Evolutionary conservation across 139 green algal genomes (phyloP).

Genomic region (Coelastrella sp.): DNA sequence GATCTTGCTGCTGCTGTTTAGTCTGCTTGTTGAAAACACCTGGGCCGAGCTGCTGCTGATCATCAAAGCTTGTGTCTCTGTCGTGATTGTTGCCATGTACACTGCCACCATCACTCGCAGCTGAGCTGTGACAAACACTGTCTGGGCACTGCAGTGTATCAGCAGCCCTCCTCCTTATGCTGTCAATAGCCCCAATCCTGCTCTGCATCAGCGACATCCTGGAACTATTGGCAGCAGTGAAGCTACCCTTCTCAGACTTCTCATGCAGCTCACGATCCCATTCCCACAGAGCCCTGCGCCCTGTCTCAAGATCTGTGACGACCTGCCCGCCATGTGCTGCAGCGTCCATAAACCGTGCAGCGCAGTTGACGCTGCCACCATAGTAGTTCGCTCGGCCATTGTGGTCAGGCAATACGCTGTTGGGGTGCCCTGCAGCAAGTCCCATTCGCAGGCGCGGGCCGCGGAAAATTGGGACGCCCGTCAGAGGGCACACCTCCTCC

Average conservation of each 20-base stretch:
- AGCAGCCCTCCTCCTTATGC: not conserved
- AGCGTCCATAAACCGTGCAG: conserved; percentile 28
- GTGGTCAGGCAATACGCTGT: conserved; percentile 56
- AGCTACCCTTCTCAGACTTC: too few relatives aligned
- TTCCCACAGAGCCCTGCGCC: not conserved
- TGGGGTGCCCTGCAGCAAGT: conserved; percentile 56
- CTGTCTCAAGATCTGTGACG: not conserved
- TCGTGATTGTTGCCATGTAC: not conserved
- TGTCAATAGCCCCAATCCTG: not conserved
- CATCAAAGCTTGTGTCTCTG: not conserved
- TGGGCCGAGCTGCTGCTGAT: not conserved
- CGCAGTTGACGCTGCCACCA: not conserved
- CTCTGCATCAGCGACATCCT: not conserved
- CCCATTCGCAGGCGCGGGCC: conserved; percentile 62
- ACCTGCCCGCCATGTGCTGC: conserved; percentile 36
- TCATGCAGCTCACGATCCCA: not conserved
- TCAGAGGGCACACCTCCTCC: not conserved
- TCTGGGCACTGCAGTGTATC: too few relatives aligned
- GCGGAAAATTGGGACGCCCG: conserved; percentile 47
- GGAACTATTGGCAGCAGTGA: too few relatives aligned
- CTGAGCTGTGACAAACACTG: not conserved
- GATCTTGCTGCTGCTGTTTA: conserved; percentile 1
- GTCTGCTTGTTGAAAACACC: conserved; percentile 1
- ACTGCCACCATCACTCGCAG: not conserved
- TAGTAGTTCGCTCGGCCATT: conserved; percentile 39